Conservation (phyloP, 441 rosid species). For the Macaranga tanarius region DNA sequence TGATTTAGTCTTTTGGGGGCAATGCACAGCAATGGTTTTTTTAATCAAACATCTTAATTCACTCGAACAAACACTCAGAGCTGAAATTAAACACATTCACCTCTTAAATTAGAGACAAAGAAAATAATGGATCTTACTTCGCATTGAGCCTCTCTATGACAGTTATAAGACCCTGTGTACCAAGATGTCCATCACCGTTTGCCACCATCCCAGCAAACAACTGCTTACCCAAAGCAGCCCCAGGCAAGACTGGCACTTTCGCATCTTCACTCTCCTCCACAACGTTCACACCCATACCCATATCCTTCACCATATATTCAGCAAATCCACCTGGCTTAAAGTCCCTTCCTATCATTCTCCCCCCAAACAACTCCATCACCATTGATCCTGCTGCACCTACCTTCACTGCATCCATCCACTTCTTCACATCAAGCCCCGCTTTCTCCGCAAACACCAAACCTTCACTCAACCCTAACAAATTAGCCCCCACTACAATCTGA, state of each 20-base stretch:
- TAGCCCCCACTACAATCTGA: conserved; percentile 67
- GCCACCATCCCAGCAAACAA: conserved; percentile 76
- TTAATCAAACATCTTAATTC: neutral
- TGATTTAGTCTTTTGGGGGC: neutral
- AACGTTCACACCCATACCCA: conserved; percentile 68
- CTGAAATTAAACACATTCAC: neutral
- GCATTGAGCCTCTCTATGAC: conserved; percentile 65
- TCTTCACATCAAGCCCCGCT: conserved; percentile 56
- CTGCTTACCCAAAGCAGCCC: conserved; percentile 69
- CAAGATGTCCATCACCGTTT: conserved; percentile 72
- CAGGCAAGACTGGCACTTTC: conserved; percentile 46
- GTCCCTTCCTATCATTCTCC: conserved; percentile 58
- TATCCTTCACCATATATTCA: conserved; percentile 81
- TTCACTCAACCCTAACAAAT: conserved; percentile 71
- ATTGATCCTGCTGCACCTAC: conserved; percentile 68
- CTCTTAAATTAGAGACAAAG: neutral
- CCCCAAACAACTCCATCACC: conserved; percentile 71
- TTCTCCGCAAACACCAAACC: conserved; percentile 63
- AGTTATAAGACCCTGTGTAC: conserved; percentile 66
- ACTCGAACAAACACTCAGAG: neutral
- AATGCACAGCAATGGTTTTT: neutral
- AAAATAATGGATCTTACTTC: conserved; percentile 23
- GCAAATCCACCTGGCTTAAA: conserved; percentile 67
- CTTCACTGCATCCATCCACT: conserved; percentile 44
- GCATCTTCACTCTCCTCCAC: conserved; percentile 47